phyloP scores from a whole-genome alignment of 768 basidiomycete species.

The Collybia sp. region DNA sequence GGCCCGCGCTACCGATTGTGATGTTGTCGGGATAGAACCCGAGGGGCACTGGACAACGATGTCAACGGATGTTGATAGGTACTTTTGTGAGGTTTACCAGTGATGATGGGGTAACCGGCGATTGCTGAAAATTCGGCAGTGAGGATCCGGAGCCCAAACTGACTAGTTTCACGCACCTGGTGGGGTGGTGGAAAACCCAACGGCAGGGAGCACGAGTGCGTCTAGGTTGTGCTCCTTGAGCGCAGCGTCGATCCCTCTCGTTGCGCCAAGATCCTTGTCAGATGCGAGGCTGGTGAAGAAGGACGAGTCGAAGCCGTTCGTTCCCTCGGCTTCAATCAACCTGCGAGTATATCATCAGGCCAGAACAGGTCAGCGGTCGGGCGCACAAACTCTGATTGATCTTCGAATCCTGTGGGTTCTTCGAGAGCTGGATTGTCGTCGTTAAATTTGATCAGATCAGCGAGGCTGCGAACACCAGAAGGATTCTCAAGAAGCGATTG shows the following conservation, averaged over 20 bases:
- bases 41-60: conserved; percentile 42
- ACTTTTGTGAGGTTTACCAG: conserved; percentile 31
- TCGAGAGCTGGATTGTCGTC: conserved; percentile 47
- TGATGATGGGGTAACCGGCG: conserved; percentile 63
- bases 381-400: conserved; percentile 29
- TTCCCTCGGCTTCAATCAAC: conserved; percentile 32
- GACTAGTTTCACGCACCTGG: conserved; percentile 22
- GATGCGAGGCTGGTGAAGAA: conserved; percentile 40
- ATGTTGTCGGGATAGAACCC: conserved; percentile 52
- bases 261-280: conserved; percentile 42
- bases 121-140: conserved; percentile 34
- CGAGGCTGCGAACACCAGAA: conserved; percentile 48
- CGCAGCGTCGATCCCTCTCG: conserved; percentile 49
- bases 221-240: conserved; percentile 42
- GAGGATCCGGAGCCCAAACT: neutral
- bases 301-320: conserved; percentile 33
- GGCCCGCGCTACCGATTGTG: too few relatives aligned
- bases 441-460: conserved; percentile 56
- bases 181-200: conserved; percentile 28
- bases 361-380: neutral
- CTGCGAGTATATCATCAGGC: conserved; percentile 14
- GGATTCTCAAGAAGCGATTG: conserved; percentile 45
- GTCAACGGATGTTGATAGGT: neutral
- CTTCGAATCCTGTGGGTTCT: conserved; percentile 29
- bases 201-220: conserved; percentile 46